Evolutionary conservation across 495 filamentous ascomycete species (phyloP).

Genomic region (Penicillium canariense): DNA sequence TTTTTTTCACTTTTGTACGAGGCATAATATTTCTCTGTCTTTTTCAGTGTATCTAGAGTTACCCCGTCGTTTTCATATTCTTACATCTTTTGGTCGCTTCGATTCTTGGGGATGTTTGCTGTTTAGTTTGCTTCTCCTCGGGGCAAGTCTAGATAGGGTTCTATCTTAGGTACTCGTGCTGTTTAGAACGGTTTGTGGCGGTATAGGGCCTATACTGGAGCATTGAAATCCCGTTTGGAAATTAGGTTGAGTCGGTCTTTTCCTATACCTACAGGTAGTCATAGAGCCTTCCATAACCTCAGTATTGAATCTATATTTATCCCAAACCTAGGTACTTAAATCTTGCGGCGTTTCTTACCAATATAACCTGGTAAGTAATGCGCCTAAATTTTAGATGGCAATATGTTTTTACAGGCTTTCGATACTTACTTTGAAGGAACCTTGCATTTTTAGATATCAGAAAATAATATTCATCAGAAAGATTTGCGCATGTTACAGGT

Average conservation of each 20-base stretch:
- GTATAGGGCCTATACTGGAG: neutral
- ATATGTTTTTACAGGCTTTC: neutral
- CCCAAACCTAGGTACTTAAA: too few species aligned
- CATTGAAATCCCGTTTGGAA: too few species aligned
- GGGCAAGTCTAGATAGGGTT: neutral
- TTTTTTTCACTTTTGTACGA: neutral
- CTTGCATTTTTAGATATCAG: too few species aligned
- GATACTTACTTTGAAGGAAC: too few species aligned
- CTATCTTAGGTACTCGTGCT: neutral
- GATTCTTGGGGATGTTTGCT: neutral
- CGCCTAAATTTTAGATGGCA: neutral
- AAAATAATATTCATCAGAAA: too few species aligned
- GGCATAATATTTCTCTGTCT: neutral
- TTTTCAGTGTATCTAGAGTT: slow-evolving; percentile 29
- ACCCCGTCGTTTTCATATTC: slow-evolving; percentile 9
- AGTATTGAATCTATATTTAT: too few species aligned
- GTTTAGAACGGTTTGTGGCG: neutral
- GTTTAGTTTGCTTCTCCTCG: neutral
- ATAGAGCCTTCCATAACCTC: too few species aligned
- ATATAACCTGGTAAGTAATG: too few species aligned
- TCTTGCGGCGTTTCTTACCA: too few species aligned
- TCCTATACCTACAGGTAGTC: too few species aligned
- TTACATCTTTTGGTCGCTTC: neutral
- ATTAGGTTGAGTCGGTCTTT: too few species aligned
- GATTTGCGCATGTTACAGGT: too few species aligned